Base-by-base conservation (phyloP, 2,329 filamentous ascomycete species). In the Colletotrichum gigasporum region DNA sequence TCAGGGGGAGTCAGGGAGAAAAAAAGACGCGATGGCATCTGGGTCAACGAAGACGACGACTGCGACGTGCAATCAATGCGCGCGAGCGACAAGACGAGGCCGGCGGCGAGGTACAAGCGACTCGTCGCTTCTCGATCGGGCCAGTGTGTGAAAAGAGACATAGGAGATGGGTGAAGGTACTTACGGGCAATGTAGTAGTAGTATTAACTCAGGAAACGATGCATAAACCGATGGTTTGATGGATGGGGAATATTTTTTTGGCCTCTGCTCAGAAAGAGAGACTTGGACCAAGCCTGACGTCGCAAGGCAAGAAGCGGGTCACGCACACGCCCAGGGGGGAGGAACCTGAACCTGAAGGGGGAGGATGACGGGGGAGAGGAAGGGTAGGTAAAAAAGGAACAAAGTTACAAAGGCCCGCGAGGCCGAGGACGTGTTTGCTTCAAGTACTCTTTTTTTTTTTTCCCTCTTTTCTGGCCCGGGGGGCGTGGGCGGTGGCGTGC, bases 121-220 rank as follows among this genome's bases (percentile, higher is more conserved):
- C 24, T 22, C 39, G 42, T 42, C 32, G 55, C 26, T 48, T 48
- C 44, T 61, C 41, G 30, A 48, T 61, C 47, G 47, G 50, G 57
- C 53, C 64, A 48, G 44, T 18, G 56, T 41, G 42, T 48, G 59
- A 68, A 59, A 57, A 60, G 60, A 66, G 53, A 66, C 70, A 65
- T 64, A 59, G 50, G 47, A 63, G 48, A 67, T 52, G 61, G 58
- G 39, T 55, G 30, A 56, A 68, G 68, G 66, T 73, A 79, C 76
- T 79, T 72, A 79, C 76, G 71, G 71, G 72, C 71, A 68, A 74
- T 66, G 71, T 71, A 71, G 55, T 64, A n/a, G 35, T 39, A 32
- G 69, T 68, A 70, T 69, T 64, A 69, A 69, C 63, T 73, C 69
- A 71, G 53, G 52, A 42, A 54, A 39, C 53, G 63, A 65, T 65